Base-by-base conservation (phyloP, 352 stramenopile species). In the Phytophthora megakarya region DNA sequence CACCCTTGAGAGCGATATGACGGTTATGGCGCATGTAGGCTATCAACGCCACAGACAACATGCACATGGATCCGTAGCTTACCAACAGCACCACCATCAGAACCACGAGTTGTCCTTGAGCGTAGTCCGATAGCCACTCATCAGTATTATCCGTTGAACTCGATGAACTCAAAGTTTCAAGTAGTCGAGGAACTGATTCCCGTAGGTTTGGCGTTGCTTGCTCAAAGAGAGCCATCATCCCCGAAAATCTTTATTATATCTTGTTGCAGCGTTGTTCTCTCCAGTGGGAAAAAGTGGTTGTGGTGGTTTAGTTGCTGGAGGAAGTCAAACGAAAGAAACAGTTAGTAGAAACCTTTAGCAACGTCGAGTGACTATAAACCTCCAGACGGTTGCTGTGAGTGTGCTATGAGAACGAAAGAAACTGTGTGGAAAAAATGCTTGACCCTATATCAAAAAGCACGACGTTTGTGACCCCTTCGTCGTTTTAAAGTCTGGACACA, bases 11-110 rank as follows among this genome's bases (percentile, higher is more conserved):
- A 0, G 75, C 75, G 0, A 72, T 56, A n/a, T 70, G 53, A 16
- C 75, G 70, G 25, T 85, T 78, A 54, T 75, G 57, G 1, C 74
- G 80, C 62, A 87, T 61, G 55, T 88, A 86, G 5, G 53, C 44
- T n/a, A 86, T 62, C 11, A 88, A 46, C 8, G 50, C 55, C 11
- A 32, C 49, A 2, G 53, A 83, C 9, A 86, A 35, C 25, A 50
- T 28, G 10, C 68, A 69, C 69, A 86, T 81, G 18, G 56, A 37
- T 3, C 49, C 72, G 48, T 81, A 81, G 51, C 70, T 81, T 3
- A 76, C 58, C 23, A 84, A 39, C 4, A 81, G 26, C 16, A 80
- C 70, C 1, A 69, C 23, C 40, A 69, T 77, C n/a, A 81, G 56
- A 0, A 72, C 45, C 30, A 70, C 57, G 23, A 77, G 35, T 22